Conservation (phyloP, 1,284 basidiomycete genomes). For the Caloboletus inedulis region DNA sequence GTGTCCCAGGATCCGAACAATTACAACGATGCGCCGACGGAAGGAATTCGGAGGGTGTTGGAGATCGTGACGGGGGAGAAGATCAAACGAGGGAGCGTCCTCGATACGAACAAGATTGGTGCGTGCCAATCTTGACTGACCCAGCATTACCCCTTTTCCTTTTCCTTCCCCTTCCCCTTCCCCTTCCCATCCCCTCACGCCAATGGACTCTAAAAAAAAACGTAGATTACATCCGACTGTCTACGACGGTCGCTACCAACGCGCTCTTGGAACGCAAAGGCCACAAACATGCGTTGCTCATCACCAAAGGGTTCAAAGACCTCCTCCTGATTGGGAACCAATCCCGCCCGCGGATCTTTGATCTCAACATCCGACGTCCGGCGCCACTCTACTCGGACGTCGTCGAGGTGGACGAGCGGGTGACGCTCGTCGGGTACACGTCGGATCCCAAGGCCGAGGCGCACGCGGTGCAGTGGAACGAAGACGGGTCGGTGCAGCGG, state of each 20-base stretch:
- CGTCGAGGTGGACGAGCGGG: conserved; percentile 90
- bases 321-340: conserved; percentile 92
- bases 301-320: conserved; percentile 91
- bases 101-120: conserved; percentile 86
- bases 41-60: conserved; percentile 89
- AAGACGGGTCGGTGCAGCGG: conserved; percentile 60
- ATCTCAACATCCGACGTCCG: conserved; percentile 80
- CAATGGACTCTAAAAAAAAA: not conserved
- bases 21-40: conserved; percentile 92
- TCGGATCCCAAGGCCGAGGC: conserved; percentile 80
- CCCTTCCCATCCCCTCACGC: not conserved
- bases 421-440: conserved; percentile 91
- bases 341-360: conserved; percentile 86
- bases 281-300: conserved; percentile 85
- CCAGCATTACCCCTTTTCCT: too few relatives aligned
- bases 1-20: conserved; percentile 86
- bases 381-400: conserved; percentile 79
- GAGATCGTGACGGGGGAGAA: conserved; percentile 70
- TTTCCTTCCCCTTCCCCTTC: too few relatives aligned
- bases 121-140: conserved; percentile 1
- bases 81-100: conserved; percentile 63
- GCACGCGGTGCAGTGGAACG: conserved; percentile 73
- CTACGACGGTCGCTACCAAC: conserved; percentile 96
- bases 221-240: conserved; percentile 86
- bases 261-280: conserved; percentile 94